phyloP scores from a whole-genome alignment of 148 eudicot genomes.

The Pharnaceum exiguum region DNA sequence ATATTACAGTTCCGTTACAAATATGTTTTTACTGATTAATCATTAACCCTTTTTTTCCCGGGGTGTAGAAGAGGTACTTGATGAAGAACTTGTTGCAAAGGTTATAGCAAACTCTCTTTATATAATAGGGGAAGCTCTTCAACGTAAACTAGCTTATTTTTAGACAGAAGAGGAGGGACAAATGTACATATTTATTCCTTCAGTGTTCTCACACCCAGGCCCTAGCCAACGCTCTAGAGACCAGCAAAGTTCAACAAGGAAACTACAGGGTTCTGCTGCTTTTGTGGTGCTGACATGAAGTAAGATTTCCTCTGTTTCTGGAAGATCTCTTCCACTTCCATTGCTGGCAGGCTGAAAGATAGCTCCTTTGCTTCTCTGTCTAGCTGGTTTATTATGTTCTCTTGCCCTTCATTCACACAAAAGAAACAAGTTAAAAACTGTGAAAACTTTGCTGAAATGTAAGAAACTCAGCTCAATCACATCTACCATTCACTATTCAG shows the following conservation, averaged over 20 bases:
- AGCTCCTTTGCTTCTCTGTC: constrained; percentile 22
- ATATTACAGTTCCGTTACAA: too few species aligned
- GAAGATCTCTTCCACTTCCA: constrained; percentile 20
- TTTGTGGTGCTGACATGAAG: constrained; percentile 22
- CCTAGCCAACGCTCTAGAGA: constrained; percentile 2
- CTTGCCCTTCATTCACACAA: constrained; percentile 15
- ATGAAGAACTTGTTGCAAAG: too few species aligned
- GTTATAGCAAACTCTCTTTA: too few species aligned
- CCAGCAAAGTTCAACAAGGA: constrained; percentile 23
- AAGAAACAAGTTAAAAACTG: background rate
- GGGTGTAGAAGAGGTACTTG: too few species aligned
- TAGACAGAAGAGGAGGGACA: background rate
- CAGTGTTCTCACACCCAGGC: background rate
- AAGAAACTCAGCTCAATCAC: too few species aligned
- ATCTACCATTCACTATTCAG: too few species aligned
- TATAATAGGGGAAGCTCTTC: too few species aligned
- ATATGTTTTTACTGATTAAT: too few species aligned
- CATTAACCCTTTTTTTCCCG: too few species aligned
- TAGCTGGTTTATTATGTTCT: constrained; percentile 21
- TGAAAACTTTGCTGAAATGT: too few species aligned
- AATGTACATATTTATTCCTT: background rate
- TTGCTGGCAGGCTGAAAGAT: constrained; percentile 16
- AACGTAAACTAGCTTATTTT: too few species aligned
- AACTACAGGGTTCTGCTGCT: background rate
- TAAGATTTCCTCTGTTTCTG: constrained; percentile 14